phyloP scores from a whole-genome alignment of 441 rosid species.

The Adansonia rubrostipa region DNA sequence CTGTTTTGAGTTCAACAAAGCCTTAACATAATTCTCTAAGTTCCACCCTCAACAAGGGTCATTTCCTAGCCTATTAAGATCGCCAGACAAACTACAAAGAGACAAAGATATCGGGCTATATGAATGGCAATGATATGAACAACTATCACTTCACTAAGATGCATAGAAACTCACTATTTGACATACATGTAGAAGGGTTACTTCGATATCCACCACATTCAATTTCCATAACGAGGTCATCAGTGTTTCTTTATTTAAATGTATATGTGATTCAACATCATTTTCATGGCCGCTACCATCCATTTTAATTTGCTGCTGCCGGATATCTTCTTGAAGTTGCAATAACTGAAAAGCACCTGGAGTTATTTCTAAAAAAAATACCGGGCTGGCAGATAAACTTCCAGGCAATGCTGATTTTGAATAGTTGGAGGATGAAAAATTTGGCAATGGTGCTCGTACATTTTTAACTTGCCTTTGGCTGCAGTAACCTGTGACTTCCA shows the following conservation, averaged over 20 bases:
- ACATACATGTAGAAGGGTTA: constrained; percentile 79
- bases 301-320: constrained; percentile 53
- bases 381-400: neutral
- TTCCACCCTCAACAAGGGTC: neutral
- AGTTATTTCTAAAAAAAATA: constrained; percentile 14
- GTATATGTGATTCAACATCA: constrained; percentile 76
- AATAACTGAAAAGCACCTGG: constrained; percentile 82
- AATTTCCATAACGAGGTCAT: constrained; percentile 85
- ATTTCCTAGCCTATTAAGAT: constrained; percentile 1
- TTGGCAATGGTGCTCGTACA: neutral
- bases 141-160: neutral
- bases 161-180: constrained; percentile 60
- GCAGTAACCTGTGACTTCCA: constrained; percentile 94
- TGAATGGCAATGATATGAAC: neutral
- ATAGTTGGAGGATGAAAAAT: neutral
- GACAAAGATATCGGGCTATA: neutral
- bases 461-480: constrained; percentile 61
- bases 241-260: constrained; percentile 67
- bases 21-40: too few species aligned
- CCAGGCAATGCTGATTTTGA: neutral
- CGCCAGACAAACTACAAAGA: neutral
- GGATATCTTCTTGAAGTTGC: constrained; percentile 86
- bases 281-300: constrained; percentile 61
- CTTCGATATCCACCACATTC: constrained; percentile 84
- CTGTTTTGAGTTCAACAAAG: too few species aligned